These are phyloP conservation scores for Aspergillus nomiae DNA, from an alignment of 2,329 filamentous ascomycete species.

Conservation along the genomic window DNA sequence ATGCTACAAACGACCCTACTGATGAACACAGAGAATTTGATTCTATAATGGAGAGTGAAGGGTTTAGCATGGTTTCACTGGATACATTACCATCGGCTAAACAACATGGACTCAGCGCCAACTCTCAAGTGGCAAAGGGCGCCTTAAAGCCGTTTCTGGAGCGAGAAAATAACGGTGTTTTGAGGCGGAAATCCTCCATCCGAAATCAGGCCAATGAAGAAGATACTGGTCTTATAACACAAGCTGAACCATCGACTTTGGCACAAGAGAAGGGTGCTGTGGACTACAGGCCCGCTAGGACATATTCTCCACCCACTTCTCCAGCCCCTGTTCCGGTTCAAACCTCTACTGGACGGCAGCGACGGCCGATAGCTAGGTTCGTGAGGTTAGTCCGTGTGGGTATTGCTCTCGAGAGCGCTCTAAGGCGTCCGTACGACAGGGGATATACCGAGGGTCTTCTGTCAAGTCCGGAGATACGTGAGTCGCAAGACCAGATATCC, in stretches of 20 bases:
- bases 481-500: constrained; percentile 14
- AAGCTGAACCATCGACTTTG: constrained; percentile 14
- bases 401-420: constrained; percentile 39
- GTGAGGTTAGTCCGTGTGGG: constrained; percentile 40
- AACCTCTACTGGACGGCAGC: constrained; percentile 9
- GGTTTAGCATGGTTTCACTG: constrained; percentile 60
- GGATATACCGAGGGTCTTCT: not conserved
- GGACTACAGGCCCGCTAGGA: not conserved
- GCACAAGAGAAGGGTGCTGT: not conserved
- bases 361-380: constrained; percentile 30
- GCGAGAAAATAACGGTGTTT: constrained; percentile 29
- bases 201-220: constrained; percentile 21
- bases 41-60: constrained; percentile 59
- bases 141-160: constrained; percentile 30
- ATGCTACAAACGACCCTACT: constrained; percentile 35
- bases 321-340: constrained; percentile 13
- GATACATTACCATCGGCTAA: constrained; percentile 55
- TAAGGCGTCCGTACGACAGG: constrained; percentile 23
- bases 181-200: constrained; percentile 29
- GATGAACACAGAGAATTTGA: constrained; percentile 53
- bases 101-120: constrained; percentile 42
- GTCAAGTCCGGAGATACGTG: constrained; percentile 7
- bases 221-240: constrained; percentile 17
- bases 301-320: constrained; percentile 13
- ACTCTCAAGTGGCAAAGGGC: constrained; percentile 29